Conservation (phyloP, 1,139 yeast species). For the Chernovozyma aurita region DNA sequence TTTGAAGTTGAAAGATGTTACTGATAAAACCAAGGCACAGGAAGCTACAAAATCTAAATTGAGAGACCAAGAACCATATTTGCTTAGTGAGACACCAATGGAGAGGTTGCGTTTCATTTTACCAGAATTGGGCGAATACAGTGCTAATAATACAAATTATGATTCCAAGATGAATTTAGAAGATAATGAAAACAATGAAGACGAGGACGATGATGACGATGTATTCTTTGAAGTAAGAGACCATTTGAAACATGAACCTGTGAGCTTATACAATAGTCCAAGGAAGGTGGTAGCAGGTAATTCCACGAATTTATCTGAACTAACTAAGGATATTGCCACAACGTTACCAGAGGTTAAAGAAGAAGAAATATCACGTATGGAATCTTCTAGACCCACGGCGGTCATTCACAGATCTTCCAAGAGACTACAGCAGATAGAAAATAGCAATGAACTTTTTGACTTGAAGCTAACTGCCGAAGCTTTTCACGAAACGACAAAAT, state of each 20-base stretch:
- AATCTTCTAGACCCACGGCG: conserved; percentile 32
- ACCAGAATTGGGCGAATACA: conserved; percentile 5
- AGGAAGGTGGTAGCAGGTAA: neutral
- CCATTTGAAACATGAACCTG: conserved; percentile 1
- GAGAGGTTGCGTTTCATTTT: conserved; percentile 33
- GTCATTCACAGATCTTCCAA: conserved; percentile 33
- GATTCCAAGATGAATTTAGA: conserved; percentile 4
- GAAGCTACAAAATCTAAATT: conserved; percentile 31
- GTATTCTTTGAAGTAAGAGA: conserved; percentile 6
- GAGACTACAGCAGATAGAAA: conserved; percentile 28
- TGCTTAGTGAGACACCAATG: conserved; percentile 42
- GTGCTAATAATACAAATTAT: conserved; percentile 4
- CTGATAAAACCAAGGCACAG: conserved; percentile 29
- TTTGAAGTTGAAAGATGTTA: conserved; percentile 22
- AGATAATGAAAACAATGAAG: conserved; percentile 16
- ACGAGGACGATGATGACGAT: conserved; percentile 14
- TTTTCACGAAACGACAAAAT: conserved; percentile 22
- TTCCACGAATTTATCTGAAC: neutral
- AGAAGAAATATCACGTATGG: conserved; percentile 18
- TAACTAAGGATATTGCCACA: neutral
- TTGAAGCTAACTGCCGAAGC: conserved; percentile 18
- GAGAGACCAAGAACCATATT: conserved; percentile 46
- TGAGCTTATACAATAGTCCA: conserved; percentile 2
- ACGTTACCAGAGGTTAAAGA: neutral
- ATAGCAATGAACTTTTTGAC: conserved; percentile 15